Conservation (phyloP, 2,329 filamentous ascomycete genomes). For the Penicillium sp. region DNA sequence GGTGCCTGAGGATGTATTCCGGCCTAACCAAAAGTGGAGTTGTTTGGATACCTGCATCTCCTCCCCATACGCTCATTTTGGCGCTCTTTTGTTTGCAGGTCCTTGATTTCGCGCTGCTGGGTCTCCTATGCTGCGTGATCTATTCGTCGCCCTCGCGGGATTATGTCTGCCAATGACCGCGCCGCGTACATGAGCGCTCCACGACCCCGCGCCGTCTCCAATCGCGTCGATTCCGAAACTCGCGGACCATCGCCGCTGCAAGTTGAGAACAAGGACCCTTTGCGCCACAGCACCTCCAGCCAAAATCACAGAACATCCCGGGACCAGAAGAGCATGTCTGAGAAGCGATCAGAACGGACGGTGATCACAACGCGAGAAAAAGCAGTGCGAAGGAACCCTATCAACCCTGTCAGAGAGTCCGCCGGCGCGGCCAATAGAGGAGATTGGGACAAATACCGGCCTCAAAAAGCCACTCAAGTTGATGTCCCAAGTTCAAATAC, state of each 20-base stretch:
- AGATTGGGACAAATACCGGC: constrained; percentile 35
- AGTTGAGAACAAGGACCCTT: constrained; percentile 31
- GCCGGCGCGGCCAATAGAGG: constrained; percentile 31
- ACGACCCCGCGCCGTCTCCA: constrained; percentile 41
- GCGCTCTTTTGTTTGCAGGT: background rate
- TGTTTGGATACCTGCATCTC: constrained; percentile 15
- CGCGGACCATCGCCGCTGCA: constrained; percentile 32
- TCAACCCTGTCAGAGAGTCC: constrained; percentile 53
- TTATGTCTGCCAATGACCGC: constrained; percentile 42
- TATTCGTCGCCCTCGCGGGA: constrained; percentile 25
- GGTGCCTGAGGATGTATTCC: constrained; percentile 20
- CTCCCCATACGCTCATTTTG: constrained; percentile 2
- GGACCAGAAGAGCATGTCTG: constrained; percentile 36
- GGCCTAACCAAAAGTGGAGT: constrained; percentile 17
- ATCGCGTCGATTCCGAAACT: constrained; percentile 38
- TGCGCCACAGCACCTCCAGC: constrained; percentile 31
- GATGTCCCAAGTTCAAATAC: constrained; percentile 27
- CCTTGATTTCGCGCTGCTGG: constrained; percentile 1
- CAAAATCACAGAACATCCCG: constrained; percentile 33
- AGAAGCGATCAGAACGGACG: constrained; percentile 41
- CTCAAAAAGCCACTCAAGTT: constrained; percentile 26
- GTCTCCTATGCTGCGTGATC: constrained; percentile 24
- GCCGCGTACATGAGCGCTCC: constrained; percentile 37
- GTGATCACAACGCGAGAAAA: constrained; percentile 62
- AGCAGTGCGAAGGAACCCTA: constrained; percentile 58